A percentile compares a stretch with the other conserved stretches of the same genome.
phyloP scores from a whole-genome alignment of 257 asterid genomes.

The Rauvolfia tetraphylla region DNA sequence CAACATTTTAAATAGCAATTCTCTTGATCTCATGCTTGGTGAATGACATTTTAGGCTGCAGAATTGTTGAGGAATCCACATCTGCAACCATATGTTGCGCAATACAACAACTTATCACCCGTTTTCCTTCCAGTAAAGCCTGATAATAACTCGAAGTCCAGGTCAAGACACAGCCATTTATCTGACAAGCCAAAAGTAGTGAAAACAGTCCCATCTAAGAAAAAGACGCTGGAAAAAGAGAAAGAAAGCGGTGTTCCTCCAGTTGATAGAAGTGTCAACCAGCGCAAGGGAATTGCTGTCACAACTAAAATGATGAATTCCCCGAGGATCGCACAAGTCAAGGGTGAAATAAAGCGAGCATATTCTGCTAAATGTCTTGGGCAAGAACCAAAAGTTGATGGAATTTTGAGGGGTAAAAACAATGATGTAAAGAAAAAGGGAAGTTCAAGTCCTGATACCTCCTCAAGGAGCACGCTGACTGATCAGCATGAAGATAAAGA shows the following conservation, averaged over 20 bases:
- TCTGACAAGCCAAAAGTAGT: conserved; percentile 21
- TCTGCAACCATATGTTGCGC: conserved; percentile 58
- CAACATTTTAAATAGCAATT: neutral
- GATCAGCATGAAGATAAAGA: conserved; percentile 37
- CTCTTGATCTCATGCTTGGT: conserved; percentile 7
- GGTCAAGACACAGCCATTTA: conserved; percentile 15
- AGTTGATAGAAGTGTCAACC: conserved; percentile 12
- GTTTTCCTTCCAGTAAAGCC: conserved; percentile 50
- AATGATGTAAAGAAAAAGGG: conserved; percentile 10
- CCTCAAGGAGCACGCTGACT: conserved; percentile 57
- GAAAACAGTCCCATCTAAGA: conserved; percentile 17
- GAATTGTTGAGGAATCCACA: conserved; percentile 83
- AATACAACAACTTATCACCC: conserved; percentile 44
- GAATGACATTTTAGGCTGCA: conserved; percentile 53
- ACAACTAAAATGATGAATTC: conserved; percentile 9
- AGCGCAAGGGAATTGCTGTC: conserved; percentile 5
- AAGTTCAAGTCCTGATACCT: conserved; percentile 33
- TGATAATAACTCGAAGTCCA: conserved; percentile 18
- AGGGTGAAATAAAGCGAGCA: conserved; percentile 2
- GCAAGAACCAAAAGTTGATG: conserved; percentile 11
- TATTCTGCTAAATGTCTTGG: neutral
- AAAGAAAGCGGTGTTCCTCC: conserved; percentile 4
- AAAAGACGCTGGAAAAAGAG: conserved; percentile 22
- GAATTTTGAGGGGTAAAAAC: conserved; percentile 2
- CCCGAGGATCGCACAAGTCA: conserved; percentile 9